phyloP scores from a whole-genome alignment of 2,329 filamentous ascomycete species.

The Trichocomaceae sp. region DNA sequence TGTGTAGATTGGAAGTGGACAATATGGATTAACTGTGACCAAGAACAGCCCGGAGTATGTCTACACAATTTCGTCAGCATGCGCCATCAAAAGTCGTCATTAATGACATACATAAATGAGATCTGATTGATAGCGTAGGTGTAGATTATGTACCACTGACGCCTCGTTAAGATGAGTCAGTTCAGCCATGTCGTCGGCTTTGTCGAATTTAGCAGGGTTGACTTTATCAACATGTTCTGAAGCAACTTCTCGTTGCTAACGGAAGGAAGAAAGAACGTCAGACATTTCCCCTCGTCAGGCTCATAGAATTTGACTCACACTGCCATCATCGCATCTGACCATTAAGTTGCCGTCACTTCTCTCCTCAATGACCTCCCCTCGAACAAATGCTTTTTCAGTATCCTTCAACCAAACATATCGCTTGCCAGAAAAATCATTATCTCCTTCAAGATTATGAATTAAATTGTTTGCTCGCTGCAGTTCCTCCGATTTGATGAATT shows the following conservation, averaged over 20 bases:
- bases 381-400: slow-evolving; percentile 77
- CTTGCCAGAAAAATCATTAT: slow-evolving; percentile 98
- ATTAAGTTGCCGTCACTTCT: slow-evolving; percentile 61
- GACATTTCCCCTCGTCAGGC: neutral
- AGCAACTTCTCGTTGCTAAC: slow-evolving; percentile 76
- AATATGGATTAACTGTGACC: slow-evolving; percentile 96
- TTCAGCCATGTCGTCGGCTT: slow-evolving; percentile 98
- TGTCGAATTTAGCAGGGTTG: slow-evolving; percentile 99
- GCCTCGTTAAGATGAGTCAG: slow-evolving; percentile 96
- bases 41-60: slow-evolving; percentile 96
- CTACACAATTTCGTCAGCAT: slow-evolving; percentile 32
- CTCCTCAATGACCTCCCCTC: slow-evolving; percentile 87
- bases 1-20: slow-evolving; percentile 85
- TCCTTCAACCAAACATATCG: slow-evolving; percentile 97
- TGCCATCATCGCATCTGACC: slow-evolving; percentile 91
- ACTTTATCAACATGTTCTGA: slow-evolving; percentile 92
- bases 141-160: slow-evolving; percentile 93
- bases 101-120: slow-evolving; percentile 66
- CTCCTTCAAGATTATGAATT: slow-evolving; percentile 75
- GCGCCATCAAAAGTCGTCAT: neutral
- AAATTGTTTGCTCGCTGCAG: slow-evolving; percentile 52
- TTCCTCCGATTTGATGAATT: slow-evolving; percentile 88
- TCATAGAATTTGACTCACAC: slow-evolving; percentile 49
- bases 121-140: slow-evolving; percentile 90
- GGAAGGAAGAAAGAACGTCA: slow-evolving; percentile 17